A percentile compares a stretch with the other conserved stretches of the same genome.
These are phyloP conservation scores for Xylaria sp. DNA, from an alignment of 2,329 filamentous ascomycete genomes.

Conservation along the genomic window DNA sequence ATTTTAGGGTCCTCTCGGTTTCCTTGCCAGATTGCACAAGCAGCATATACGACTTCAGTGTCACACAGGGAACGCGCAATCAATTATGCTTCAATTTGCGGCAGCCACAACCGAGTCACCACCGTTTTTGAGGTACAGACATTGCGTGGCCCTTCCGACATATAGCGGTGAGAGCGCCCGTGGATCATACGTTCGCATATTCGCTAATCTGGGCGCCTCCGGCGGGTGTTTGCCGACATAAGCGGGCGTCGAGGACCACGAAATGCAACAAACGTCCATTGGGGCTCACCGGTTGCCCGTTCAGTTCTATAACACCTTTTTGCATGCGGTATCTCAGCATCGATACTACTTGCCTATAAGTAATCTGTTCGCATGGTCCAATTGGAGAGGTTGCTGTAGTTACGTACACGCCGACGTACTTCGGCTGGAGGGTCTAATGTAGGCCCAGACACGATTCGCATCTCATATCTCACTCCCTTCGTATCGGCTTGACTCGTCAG, in stretches of 20 bases:
- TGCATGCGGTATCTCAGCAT: slow-evolving; percentile 5
- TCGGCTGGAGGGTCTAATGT: background rate
- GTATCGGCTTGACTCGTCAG: background rate
- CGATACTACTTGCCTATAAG: background rate
- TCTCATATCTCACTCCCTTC: slow-evolving; percentile 21
- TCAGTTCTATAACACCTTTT: too few species aligned
- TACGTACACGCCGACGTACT: slow-evolving; percentile 5
- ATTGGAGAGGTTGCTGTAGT: slow-evolving; percentile 5
- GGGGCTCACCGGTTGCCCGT: background rate
- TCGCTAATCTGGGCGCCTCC: background rate
- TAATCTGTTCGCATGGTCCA: slow-evolving; percentile 11
- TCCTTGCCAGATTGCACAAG: background rate
- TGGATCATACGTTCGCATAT: slow-evolving; percentile 7
- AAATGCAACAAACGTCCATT: background rate
- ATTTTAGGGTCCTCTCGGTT: background rate
- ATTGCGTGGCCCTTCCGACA: slow-evolving; percentile 10
- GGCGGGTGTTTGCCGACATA: background rate
- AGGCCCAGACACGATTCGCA: slow-evolving; percentile 3
- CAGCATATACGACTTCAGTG: slow-evolving; percentile 24
- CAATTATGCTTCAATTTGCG: slow-evolving; percentile 18
- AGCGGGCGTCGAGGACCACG: background rate
- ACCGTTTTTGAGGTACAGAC: slow-evolving; percentile 20
- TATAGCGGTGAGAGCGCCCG: slow-evolving; percentile 22
- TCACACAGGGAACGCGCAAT: slow-evolving; percentile 35
- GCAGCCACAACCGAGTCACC: slow-evolving; percentile 1